These are phyloP conservation scores for Berberis thunbergii DNA, from an alignment of 164 flowering plant species.

Conservation along the genomic window DNA sequence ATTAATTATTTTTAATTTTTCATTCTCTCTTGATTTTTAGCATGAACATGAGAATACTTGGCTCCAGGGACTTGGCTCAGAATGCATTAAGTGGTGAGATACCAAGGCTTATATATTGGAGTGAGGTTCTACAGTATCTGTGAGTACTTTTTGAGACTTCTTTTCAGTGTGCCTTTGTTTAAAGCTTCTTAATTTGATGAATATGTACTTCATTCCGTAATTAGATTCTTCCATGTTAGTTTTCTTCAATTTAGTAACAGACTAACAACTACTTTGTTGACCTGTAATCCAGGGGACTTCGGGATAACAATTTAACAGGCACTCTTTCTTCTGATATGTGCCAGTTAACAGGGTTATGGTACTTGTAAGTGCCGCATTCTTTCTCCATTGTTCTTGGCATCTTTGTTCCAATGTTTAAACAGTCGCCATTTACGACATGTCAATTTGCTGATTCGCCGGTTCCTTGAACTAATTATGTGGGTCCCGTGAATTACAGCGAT, in stretches of 20 bases:
- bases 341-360: constrained; percentile 96
- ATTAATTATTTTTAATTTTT: neutral
- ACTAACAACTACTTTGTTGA: neutral
- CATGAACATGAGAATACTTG: neutral
- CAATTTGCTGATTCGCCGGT: neutral
- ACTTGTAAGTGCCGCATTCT: constrained; percentile 39
- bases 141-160: constrained; percentile 24
- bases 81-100: constrained; percentile 84
- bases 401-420: neutral
- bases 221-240: neutral
- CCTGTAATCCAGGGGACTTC: constrained; percentile 50
- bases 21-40: neutral
- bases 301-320: constrained; percentile 81
- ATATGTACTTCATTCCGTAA: no score
- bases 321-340: constrained; percentile 87
- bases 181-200: neutral
- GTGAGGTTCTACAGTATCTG: constrained; percentile 92
- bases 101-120: constrained; percentile 94
- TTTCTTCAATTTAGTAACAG: neutral
- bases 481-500: constrained; percentile 49
- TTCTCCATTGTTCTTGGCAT: constrained; percentile 18
- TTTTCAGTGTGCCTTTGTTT: neutral
- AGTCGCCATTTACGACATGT: neutral
- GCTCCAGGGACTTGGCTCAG: constrained; percentile 77
- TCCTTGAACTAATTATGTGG: neutral